Base-by-base conservation (phyloP, 2,329 filamentous ascomycete species). In the Cadophora sp. region DNA sequence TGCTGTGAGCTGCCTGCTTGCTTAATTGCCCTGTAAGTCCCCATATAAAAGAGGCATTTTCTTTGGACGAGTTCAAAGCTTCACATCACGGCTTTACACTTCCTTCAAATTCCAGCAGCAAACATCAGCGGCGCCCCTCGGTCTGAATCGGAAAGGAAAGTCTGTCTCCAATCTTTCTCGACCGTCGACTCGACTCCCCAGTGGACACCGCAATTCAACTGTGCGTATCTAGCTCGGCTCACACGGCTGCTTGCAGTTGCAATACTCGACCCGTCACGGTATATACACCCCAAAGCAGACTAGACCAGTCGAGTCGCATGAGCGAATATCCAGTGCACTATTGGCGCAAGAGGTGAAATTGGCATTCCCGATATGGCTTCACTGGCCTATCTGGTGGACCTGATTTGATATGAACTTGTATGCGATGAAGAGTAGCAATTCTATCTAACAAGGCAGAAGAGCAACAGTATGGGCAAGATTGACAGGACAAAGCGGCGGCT, bases 361-460 rank as follows among this genome's bases (percentile, higher is more conserved):
- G 56, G 56, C 56, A 40, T 59, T n/a, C 56, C 56, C 56, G 34
- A 59, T 59, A 22, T 59, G 56, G 56, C 31, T 22, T 43, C 24
- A 40, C 56, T 59, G 56, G 56, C 31, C 56, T 59, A 59, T 59
- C 56, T 59, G 56, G 56, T 59, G 56, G 56, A 59, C 31, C 56
- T 59, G 56, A 59, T 59, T 40, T 59, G 56, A 59, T 59, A 43
- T 59, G 56, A n/a, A 59, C 7, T 40, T 59, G 34, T 56, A 56
- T 58, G 55, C 55, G 31, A 24, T 27, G 24, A 29, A 27, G 11
- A 27, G 4, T 29, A 43, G 40, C 40, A 43, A 43, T 43, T 37
- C 34, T 12, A 43, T 43, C 40, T 14, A 43, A 43, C 40, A 43
- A 43, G 40, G 16, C 40, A 48, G n/a, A 22, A 48, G 43, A 48